These are phyloP conservation scores for Leptomonas seymouri DNA, from an alignment of 208 protist species.

Conservation along the genomic window DNA sequence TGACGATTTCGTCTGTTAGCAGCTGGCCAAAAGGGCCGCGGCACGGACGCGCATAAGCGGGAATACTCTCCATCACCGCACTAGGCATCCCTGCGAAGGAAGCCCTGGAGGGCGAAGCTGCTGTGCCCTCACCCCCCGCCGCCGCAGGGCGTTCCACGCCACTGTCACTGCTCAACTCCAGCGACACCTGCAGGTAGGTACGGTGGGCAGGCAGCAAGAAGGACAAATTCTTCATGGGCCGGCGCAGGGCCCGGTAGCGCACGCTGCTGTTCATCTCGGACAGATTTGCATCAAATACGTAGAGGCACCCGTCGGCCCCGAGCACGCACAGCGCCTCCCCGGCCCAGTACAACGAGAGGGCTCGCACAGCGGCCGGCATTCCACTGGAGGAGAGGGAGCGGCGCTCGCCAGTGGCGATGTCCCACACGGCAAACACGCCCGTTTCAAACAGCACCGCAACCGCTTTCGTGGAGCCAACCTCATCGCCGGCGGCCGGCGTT, in stretches of 20 bases:
- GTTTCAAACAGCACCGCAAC: constrained; percentile 47
- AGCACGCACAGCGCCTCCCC: constrained; percentile 58
- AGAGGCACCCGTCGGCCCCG: constrained; percentile 52
- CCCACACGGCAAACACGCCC: constrained; percentile 65
- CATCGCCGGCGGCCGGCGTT: too few relatives aligned
- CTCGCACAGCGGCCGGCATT: constrained; percentile 25
- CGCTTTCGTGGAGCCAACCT: background rate
- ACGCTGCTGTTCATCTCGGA: constrained; percentile 69
- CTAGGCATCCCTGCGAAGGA: constrained; percentile 35
- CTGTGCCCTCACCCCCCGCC: background rate
- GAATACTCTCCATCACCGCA: constrained; percentile 40
- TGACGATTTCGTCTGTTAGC: constrained; percentile 49
- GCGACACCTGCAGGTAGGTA: constrained; percentile 67
- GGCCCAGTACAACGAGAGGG: constrained; percentile 45
- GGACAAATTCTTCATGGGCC: constrained; percentile 70
- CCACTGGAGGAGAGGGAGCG: constrained; percentile 42
- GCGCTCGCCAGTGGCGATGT: constrained; percentile 49
- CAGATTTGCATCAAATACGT: constrained; percentile 57
- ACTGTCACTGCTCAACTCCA: constrained; percentile 19
- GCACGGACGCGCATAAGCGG: constrained; percentile 43
- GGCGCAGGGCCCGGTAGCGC: constrained; percentile 52
- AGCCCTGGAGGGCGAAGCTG: background rate
- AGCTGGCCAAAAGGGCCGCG: constrained; percentile 84
- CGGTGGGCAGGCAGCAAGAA: constrained; percentile 76
- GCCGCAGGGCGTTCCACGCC: background rate